These are phyloP conservation scores for Petunia axillaris DNA, from an alignment of 257 asterid species.

Conservation along the genomic window DNA sequence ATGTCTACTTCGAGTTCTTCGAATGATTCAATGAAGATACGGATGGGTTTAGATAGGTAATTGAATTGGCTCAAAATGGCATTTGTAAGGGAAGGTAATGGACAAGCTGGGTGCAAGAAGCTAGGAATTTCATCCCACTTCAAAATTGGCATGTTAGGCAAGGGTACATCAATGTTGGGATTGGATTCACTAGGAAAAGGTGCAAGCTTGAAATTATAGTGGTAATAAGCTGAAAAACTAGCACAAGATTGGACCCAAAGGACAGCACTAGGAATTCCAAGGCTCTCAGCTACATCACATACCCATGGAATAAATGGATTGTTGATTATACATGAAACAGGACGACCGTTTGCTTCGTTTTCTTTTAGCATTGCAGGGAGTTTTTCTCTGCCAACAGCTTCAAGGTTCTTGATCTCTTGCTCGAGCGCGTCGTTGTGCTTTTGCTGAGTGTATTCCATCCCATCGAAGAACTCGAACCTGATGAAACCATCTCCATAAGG, in stretches of 20 bases:
- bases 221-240: conserved; percentile 7
- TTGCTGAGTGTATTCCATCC: conserved; percentile 39
- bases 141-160: conserved; percentile 1
- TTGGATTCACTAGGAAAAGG: neutral
- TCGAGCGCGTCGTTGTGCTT: conserved; percentile 20
- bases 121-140: neutral
- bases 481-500: conserved; percentile 53
- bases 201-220: neutral
- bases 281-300: conserved; percentile 14
- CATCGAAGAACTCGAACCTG: conserved; percentile 72
- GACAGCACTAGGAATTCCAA: conserved; percentile 4
- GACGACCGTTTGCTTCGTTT: neutral
- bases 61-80: neutral
- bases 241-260: conserved; percentile 14
- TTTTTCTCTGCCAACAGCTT: neutral
- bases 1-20: neutral
- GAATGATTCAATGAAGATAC: neutral
- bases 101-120: neutral
- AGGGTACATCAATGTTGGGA: neutral
- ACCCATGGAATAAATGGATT: conserved; percentile 20
- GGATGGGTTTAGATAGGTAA: too few species aligned
- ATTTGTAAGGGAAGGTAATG: neutral
- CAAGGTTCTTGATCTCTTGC: neutral
- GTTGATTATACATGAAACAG: conserved; percentile 10
- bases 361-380: neutral